Percentiles rank a stretch among this genome's conserved stretches.
phyloP scores from a whole-genome alignment of 768 basidiomycete genomes.

The Pleurotus tuoliensis region DNA sequence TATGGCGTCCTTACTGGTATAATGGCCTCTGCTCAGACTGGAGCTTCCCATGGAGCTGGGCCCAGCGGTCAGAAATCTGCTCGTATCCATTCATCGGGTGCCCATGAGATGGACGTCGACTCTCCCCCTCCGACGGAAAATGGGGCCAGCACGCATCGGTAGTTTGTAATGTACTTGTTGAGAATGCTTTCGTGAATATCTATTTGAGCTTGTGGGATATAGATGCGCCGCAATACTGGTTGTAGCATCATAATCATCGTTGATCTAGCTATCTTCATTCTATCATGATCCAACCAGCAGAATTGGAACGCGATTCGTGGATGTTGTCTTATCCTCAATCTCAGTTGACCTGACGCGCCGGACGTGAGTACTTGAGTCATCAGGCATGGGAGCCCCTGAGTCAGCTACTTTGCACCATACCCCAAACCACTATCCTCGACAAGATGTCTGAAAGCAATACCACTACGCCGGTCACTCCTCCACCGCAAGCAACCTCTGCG shows the following conservation, averaged over 20 bases:
- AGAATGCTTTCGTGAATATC: too few relatives aligned
- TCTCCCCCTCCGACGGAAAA: conserved; percentile 28
- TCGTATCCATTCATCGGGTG: conserved; percentile 33
- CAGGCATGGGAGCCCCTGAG: not conserved
- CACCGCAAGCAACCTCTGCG: conserved; percentile 14
- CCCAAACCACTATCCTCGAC: not conserved
- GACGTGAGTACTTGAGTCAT: not conserved
- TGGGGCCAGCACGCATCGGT: conserved; percentile 8
- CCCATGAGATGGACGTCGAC: conserved; percentile 40
- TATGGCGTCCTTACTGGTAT: conserved; percentile 72
- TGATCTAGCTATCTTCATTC: too few relatives aligned
- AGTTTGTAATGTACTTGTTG: not conserved
- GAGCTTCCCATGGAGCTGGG: conserved; percentile 66
- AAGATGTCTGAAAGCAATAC: conserved; percentile 19
- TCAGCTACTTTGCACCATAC: not conserved
- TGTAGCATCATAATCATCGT: too few relatives aligned
- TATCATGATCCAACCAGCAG: too few relatives aligned
- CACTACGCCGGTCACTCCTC: conserved; percentile 35
- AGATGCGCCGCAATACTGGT: too few relatives aligned
- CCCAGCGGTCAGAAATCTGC: conserved; percentile 69
- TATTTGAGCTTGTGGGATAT: too few relatives aligned
- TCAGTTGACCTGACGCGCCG: not conserved
- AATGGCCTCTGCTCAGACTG: conserved; percentile 55
- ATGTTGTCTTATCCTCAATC: not conserved
- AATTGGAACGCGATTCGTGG: too few relatives aligned